phyloP scores from a whole-genome alignment of 2,329 filamentous ascomycete species.

The Epicoccum nigrum region DNA sequence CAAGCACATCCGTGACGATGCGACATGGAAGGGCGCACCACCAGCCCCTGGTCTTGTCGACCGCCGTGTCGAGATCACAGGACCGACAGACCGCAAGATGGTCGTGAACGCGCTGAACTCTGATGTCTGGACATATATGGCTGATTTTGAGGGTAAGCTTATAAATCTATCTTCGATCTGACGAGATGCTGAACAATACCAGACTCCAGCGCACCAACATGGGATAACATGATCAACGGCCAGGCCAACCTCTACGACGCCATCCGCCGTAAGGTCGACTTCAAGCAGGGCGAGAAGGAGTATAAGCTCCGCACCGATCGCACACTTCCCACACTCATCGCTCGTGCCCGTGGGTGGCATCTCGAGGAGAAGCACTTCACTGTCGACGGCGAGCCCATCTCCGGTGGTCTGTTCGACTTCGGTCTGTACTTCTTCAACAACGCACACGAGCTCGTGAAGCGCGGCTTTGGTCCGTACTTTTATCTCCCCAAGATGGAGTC shows the following conservation, averaged over 20 bases:
- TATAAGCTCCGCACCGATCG: slow-evolving; percentile 97
- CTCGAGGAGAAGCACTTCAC: slow-evolving; percentile 98
- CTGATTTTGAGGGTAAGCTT: slow-evolving; percentile 87
- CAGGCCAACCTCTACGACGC: slow-evolving; percentile 98
- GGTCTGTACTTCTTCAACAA: slow-evolving; percentile 99
- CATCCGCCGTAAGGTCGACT: slow-evolving; percentile 91
- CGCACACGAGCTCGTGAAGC: slow-evolving; percentile 82
- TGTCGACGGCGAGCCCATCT: slow-evolving; percentile 92
- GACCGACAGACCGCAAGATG: slow-evolving; percentile 98
- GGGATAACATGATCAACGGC: slow-evolving; percentile 99
- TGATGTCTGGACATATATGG: slow-evolving; percentile 99
- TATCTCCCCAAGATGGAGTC: slow-evolving; percentile 99
- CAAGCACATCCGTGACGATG: slow-evolving; percentile 90
- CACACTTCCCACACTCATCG: slow-evolving; percentile 85
- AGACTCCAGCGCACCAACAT: slow-evolving; percentile 96
- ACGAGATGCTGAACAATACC: slow-evolving; percentile 18
- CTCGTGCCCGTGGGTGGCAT: slow-evolving; percentile 95
- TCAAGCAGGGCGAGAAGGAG: slow-evolving; percentile 92
- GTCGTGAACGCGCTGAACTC: slow-evolving; percentile 96
- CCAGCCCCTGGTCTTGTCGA: slow-evolving; percentile 93
- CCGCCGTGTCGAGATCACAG: slow-evolving; percentile 94
- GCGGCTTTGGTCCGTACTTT: slow-evolving; percentile 91
- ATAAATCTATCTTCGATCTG: neutral
- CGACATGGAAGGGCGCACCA: slow-evolving; percentile 89
- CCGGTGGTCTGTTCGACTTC: slow-evolving; percentile 92